Evolutionary conservation across 2,329 filamentous ascomycete species (phyloP).

Genomic region (Laburnicola sp.): DNA sequence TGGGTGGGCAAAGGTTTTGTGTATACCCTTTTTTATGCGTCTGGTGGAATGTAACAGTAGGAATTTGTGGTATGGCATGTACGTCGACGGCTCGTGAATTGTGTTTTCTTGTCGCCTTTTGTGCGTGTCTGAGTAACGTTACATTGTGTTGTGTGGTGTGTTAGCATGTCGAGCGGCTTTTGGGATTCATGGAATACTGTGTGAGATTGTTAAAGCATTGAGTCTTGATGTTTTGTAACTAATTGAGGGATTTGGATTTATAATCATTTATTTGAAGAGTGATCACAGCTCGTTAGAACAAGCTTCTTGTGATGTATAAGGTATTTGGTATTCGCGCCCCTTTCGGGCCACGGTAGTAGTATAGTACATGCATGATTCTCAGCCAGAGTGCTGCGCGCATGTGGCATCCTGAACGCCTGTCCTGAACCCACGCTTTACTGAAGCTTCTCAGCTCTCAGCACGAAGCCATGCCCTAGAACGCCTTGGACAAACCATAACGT

Average conservation of each 20-base stretch:
- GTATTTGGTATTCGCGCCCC: no score
- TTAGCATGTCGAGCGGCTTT: no score
- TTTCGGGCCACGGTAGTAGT: no score
- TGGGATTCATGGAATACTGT: no score
- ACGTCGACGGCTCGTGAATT: background rate
- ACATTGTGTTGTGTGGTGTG: background rate
- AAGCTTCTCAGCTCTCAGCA: background rate
- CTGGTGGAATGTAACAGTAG: slow-evolving; percentile 7
- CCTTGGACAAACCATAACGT: slow-evolving; percentile 2
- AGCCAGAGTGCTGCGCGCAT: slow-evolving; percentile 1
- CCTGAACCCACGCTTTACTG: background rate
- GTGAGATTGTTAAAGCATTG: no score
- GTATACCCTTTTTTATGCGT: slow-evolving; percentile 4
- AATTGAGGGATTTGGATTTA: no score
- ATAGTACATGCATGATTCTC: slow-evolving; percentile 1
- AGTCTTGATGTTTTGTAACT: no score
- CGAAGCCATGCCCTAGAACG: slow-evolving; percentile 4
- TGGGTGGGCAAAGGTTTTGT: background rate
- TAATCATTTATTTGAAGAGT: background rate
- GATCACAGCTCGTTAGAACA: background rate
- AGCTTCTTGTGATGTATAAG: slow-evolving; percentile 1
- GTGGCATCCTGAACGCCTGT: background rate
- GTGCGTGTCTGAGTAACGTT: slow-evolving; percentile 8
- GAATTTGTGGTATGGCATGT: background rate
- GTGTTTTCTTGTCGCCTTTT: no score